Evolutionary conservation across 768 basidiomycete species (phyloP).

Genomic region (Mycena rosella): DNA sequence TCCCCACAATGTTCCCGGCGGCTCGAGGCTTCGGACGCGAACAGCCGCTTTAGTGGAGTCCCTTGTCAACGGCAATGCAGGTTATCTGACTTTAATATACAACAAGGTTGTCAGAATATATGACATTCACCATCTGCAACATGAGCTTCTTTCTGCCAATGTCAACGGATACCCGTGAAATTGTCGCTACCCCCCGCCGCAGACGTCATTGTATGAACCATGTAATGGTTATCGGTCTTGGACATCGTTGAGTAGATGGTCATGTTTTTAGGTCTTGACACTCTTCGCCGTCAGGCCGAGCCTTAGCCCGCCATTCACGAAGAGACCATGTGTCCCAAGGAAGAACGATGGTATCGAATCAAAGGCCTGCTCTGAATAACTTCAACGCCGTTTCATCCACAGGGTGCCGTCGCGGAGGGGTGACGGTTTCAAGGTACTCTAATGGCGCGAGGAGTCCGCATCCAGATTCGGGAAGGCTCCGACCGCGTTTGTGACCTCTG

Average conservation of each 20-base stretch:
- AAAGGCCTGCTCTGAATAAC: conserved; percentile 44
- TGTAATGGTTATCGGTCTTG: conserved; percentile 5
- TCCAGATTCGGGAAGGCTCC: conserved; percentile 28
- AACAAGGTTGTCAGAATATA: conserved; percentile 29
- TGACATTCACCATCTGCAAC: conserved; percentile 37
- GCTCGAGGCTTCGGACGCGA: neutral
- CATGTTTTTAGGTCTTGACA: conserved; percentile 1
- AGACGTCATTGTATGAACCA: conserved; percentile 9
- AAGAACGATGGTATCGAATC: conserved; percentile 3
- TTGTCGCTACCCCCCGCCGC: conserved; percentile 1
- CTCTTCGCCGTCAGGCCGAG: conserved; percentile 18
- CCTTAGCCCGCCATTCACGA: conserved; percentile 6
- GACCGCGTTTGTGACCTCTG: conserved; percentile 23
- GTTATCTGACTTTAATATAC: conserved; percentile 33
- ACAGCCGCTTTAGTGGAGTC: conserved; percentile 11
- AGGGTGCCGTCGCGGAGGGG: conserved; percentile 76
- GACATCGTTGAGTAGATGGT: conserved; percentile 4
- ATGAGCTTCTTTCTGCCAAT: conserved; percentile 18
- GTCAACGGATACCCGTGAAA: conserved; percentile 17
- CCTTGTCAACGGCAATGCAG: conserved; percentile 26
- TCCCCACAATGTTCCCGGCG: conserved; percentile 4
- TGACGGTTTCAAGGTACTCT: conserved; percentile 73
- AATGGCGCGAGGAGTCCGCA: conserved; percentile 66
- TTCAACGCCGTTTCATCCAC: conserved; percentile 69
- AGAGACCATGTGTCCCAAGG: neutral